phyloP scores from a whole-genome alignment of 345 rosid genomes.

The Eucalyptus sp. region DNA sequence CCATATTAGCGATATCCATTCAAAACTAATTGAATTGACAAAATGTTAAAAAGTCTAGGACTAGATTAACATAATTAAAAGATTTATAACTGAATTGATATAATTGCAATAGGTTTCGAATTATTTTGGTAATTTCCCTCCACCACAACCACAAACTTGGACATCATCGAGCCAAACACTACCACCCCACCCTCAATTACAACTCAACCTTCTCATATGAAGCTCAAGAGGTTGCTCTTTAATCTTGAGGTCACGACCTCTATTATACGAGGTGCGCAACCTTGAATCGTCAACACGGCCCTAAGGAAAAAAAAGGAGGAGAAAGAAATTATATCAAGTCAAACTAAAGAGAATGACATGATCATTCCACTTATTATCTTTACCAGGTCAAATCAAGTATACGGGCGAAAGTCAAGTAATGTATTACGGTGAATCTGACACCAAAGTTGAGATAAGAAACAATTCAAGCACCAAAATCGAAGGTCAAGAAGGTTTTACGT shows the following conservation, averaged over 20 bases:
- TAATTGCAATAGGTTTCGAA: fast-evolving
- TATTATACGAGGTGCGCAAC: neutral
- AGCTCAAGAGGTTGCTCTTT: neutral
- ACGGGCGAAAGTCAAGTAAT: fast-evolving
- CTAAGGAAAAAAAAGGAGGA: neutral
- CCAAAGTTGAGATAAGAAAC: neutral
- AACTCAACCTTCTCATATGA: neutral
- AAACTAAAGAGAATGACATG: neutral
- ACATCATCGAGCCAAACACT: fast-evolving
- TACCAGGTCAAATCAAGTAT: fast-evolving
- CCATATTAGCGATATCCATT: too few species aligned
- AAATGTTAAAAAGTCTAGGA: too few species aligned
- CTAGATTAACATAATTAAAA: fast-evolving
- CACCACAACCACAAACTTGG: fast-evolving
- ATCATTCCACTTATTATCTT: too few species aligned
- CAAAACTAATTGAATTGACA: neutral
- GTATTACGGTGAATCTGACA: fast-evolving
- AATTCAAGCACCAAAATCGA: too few species aligned
- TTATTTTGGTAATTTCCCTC: neutral
- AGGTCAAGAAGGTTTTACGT: too few species aligned
- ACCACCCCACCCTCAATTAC: neutral
- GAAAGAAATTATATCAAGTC: fast-evolving
- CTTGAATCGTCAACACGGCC: neutral
- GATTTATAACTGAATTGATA: fast-evolving
- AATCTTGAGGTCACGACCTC: neutral